phyloP scores from a whole-genome alignment of 2,329 filamentous ascomycete genomes.

The Endoconidiophora laricicola region DNA sequence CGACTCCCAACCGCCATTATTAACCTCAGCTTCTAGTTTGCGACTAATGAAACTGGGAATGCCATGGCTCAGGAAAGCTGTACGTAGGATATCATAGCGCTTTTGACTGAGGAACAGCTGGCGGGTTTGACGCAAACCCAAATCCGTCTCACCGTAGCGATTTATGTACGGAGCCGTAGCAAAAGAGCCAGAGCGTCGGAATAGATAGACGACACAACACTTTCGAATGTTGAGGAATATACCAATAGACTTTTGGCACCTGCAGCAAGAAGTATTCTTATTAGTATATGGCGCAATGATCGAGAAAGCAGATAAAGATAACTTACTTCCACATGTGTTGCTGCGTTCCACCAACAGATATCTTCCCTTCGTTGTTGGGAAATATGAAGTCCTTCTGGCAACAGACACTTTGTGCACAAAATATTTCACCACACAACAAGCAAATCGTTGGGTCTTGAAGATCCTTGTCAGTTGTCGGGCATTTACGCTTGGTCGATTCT shows the following conservation, averaged over 20 bases:
- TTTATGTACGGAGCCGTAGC: conserved; percentile 85
- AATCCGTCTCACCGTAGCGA: conserved; percentile 86
- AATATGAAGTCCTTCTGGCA: conserved; percentile 51
- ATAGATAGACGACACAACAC: conserved; percentile 78
- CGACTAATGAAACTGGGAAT: conserved; percentile 80
- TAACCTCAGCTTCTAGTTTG: conserved; percentile 86
- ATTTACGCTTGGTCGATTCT: conserved; percentile 67
- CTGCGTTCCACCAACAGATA: conserved; percentile 63
- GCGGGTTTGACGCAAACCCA: conserved; percentile 71
- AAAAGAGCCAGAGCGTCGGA: conserved; percentile 68
- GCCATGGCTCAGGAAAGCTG: conserved; percentile 71
- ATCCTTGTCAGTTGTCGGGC: conserved; percentile 81
- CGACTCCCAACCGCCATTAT: conserved; percentile 97
- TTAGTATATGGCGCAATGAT: conserved; percentile 2
- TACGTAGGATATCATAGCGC: conserved; percentile 76
- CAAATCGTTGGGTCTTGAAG: conserved; percentile 82
- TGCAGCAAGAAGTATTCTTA: conserved; percentile 21
- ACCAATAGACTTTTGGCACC: conserved; percentile 80
- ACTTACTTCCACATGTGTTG: conserved; percentile 76
- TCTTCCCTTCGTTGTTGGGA: conserved; percentile 23
- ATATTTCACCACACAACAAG: conserved; percentile 89
- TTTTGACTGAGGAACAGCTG: conserved; percentile 89
- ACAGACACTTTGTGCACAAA: conserved; percentile 87
- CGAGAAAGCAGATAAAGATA: background rate
- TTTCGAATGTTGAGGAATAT: conserved; percentile 94